Evolutionary conservation across 306 rosid species (phyloP).

Genomic region (Lagenaria siceraria): DNA sequence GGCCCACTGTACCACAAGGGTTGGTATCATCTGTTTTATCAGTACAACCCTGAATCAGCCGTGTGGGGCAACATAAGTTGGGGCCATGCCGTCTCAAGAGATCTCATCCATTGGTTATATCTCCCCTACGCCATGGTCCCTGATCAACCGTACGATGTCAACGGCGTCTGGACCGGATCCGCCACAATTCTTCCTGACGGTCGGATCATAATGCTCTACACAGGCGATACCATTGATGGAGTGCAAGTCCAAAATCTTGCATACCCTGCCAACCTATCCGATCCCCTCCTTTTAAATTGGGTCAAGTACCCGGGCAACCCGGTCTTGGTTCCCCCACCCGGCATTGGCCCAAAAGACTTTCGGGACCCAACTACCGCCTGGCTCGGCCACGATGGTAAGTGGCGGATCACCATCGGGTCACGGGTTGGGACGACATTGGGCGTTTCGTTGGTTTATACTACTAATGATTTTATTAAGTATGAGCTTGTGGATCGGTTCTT

Average conservation of each 20-base stretch:
- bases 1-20: slow-evolving; percentile 66
- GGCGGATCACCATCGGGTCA: slow-evolving; percentile 63
- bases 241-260: slow-evolving; percentile 79
- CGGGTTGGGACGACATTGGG: slow-evolving; percentile 29
- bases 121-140: slow-evolving; percentile 62
- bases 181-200: slow-evolving; percentile 65
- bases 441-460: slow-evolving; percentile 35
- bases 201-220: slow-evolving; percentile 54
- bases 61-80: slow-evolving; percentile 83
- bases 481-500: slow-evolving; percentile 17
- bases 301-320: slow-evolving; percentile 56
- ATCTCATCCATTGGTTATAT: slow-evolving; percentile 73
- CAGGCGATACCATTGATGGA: slow-evolving; percentile 29
- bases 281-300: slow-evolving; percentile 75
- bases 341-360: slow-evolving; percentile 30
- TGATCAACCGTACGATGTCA: slow-evolving; percentile 39
- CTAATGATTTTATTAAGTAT: slow-evolving; percentile 35
- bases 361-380: slow-evolving; percentile 75
- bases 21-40: slow-evolving; percentile 83
- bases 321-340: slow-evolving; percentile 42
- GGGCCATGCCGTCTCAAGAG: slow-evolving; percentile 77
- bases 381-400: slow-evolving; percentile 45
- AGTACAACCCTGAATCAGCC: slow-evolving; percentile 74
- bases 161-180: slow-evolving; percentile 83
- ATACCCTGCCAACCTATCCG: slow-evolving; percentile 54